Base-by-base conservation (phyloP, 306 rosid genomes). In the Biancaea sappan region DNA sequence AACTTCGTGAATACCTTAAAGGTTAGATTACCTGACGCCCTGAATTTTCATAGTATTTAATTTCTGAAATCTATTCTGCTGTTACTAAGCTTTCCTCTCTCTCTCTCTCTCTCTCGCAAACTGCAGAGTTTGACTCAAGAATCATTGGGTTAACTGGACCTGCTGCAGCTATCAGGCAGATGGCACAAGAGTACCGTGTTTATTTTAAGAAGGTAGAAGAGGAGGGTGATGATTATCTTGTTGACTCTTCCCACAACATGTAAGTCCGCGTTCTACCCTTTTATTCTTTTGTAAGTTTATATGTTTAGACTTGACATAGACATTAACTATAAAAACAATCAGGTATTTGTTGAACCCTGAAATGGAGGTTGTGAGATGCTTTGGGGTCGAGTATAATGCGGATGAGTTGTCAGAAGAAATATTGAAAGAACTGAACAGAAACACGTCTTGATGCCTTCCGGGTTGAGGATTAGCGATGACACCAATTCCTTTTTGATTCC, bases 131-230 rank as follows among this genome's bases (percentile, higher is more conserved):
- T 46, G 93, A 91, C 59, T 72, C 92, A 26, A 89, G 90, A 78
- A 86, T 91, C 50, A 47, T 85, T 59, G 98, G 98, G 56, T 80
- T 94, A 74, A 86, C 97, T 21, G 98, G 98, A 66, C 73, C 91
- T 18, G 88, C 76, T 69, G 65, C 87, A 52, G 98, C 98, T 73
- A 32, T 88, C 72, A 84, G 97, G 88, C 94, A 91, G 86, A 85
- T 94, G 89, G 94, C 98, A 18, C 98, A 91, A 80, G 94, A 91
- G 73, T 91, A 86, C 65, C 94, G 97, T 5, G 89, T 88, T 68
- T 91, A 72, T 77, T 94, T 88, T 66, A 91, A 77, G 78, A 86
- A 85, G 88, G 78, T 94, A 21, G 96, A 91, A 78, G 98, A 94
- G 69, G 98, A 94, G 10, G 89, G 94, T 6, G 86, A 74, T 53